Evolutionary conservation across 139 green algal genomes (phyloP).

Genomic region (Micractinium conductrix): DNA sequence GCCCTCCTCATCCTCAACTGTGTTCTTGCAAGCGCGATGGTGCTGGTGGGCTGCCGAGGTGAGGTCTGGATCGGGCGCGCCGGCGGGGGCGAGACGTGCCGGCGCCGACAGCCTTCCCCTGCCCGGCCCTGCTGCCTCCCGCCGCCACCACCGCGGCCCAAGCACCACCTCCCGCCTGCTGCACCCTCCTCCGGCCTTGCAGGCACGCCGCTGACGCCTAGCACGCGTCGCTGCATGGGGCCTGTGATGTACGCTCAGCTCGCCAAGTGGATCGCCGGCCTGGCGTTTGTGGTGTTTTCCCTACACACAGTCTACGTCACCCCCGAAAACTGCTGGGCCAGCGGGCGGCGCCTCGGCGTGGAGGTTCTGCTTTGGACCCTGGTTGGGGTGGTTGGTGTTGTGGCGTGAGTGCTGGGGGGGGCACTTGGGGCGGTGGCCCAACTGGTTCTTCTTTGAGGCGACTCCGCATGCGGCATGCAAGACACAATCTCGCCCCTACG

Average conservation of each 20-base stretch:
- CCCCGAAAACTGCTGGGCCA: neutral
- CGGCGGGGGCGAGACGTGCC: neutral
- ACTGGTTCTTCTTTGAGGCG: neutral
- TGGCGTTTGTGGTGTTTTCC: neutral
- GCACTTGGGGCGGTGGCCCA: too few species aligned
- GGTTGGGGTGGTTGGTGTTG: neutral
- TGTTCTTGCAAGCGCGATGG: neutral
- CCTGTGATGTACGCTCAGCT: neutral
- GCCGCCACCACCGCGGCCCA: neutral
- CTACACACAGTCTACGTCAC: neutral
- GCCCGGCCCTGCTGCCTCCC: neutral
- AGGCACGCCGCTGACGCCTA: slow-evolving; percentile 2
- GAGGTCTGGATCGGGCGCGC: neutral
- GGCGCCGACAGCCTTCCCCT: neutral
- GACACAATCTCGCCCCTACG: neutral
- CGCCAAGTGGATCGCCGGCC: neutral
- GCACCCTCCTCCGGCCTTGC: neutral
- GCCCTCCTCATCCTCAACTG: neutral
- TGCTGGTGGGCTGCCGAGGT: neutral
- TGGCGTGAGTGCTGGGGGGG: neutral
- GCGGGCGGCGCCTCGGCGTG: neutral
- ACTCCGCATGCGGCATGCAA: neutral
- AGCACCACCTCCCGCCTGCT: neutral
- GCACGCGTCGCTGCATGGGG: neutral
- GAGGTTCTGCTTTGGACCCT: neutral